Percentiles rank a stretch among this genome's conserved stretches.
These are phyloP conservation scores for Aphanoascus verrucosus DNA, from an alignment of 2,329 filamentous ascomycete species.

Conservation along the genomic window DNA sequence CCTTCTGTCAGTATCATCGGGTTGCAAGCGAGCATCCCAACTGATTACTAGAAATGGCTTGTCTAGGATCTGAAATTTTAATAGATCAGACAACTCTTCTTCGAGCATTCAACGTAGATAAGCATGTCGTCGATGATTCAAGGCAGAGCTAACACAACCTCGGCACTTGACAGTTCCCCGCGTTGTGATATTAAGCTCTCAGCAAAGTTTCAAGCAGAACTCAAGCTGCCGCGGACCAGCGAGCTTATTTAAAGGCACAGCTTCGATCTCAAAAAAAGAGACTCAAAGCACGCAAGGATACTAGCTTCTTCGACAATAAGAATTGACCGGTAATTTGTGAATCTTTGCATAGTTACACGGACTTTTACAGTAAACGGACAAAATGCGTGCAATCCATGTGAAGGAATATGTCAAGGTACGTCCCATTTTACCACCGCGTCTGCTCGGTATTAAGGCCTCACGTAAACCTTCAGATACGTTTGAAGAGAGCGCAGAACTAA, in stretches of 20 bases:
- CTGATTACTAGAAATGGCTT: too few species aligned
- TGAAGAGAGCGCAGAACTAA: too few species aligned
- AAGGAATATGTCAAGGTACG: conserved; percentile 62
- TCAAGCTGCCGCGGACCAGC: background rate
- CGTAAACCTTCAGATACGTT: background rate
- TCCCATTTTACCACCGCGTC: background rate
- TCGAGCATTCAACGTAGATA: too few species aligned
- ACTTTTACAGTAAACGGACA: conserved; percentile 20
- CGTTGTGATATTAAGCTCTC: background rate
- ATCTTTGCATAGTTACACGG: background rate
- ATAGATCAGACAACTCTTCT: too few species aligned
- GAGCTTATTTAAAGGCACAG: background rate
- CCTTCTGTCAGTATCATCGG: too few species aligned
- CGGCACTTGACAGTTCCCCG: background rate
- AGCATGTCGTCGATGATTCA: background rate
- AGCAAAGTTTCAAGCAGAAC: background rate
- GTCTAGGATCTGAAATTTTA: too few species aligned
- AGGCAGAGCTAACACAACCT: background rate
- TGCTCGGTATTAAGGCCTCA: conserved; percentile 5
- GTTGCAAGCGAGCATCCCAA: too few species aligned
- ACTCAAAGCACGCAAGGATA: too few species aligned
- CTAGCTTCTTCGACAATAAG: too few species aligned
- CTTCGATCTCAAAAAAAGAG: too few species aligned
- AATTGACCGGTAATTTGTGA: too few species aligned
- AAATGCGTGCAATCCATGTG: conserved; percentile 66